Percentiles rank a stretch among this genome's conserved stretches.
phyloP scores from a whole-genome alignment of 2,329 filamentous ascomycete species.

The Bisporella sp. region DNA sequence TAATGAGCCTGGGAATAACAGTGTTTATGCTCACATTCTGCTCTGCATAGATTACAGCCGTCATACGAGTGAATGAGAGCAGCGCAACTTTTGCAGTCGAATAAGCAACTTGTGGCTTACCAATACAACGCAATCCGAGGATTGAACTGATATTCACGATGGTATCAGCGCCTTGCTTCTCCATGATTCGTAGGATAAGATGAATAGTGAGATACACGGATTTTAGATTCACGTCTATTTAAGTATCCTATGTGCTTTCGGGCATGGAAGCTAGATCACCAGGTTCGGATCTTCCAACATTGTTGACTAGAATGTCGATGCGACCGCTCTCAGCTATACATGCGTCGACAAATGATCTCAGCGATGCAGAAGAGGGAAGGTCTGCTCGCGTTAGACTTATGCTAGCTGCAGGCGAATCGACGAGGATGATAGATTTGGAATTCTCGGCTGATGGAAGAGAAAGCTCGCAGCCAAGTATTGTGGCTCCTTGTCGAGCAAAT shows the following conservation, averaged over 20 bases:
- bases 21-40: slow-evolving; percentile 44
- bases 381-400: slow-evolving; percentile 39
- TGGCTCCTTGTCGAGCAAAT: slow-evolving; percentile 40
- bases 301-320: slow-evolving; percentile 54
- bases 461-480: slow-evolving; percentile 44
- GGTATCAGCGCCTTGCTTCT: slow-evolving; percentile 34
- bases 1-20: slow-evolving; percentile 49
- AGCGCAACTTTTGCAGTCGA: slow-evolving; percentile 44
- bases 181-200: slow-evolving; percentile 47
- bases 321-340: slow-evolving; percentile 33
- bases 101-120: slow-evolving; percentile 47
- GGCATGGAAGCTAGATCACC: slow-evolving; percentile 41
- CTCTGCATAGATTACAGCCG: slow-evolving; percentile 41
- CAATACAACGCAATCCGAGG: slow-evolving; percentile 44
- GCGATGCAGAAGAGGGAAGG: slow-evolving; percentile 44
- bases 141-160: slow-evolving; percentile 44
- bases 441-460: slow-evolving; percentile 33
- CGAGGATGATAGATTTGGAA: slow-evolving; percentile 33
- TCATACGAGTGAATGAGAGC: slow-evolving; percentile 42
- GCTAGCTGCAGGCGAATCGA: slow-evolving; percentile 28
- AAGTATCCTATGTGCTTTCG: slow-evolving; percentile 43
- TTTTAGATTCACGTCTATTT: slow-evolving; percentile 49
- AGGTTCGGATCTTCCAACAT: slow-evolving; percentile 50
- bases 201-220: slow-evolving; percentile 47
- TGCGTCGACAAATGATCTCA: slow-evolving; percentile 44